Conservation (phyloP, 345 rosid genomes). For the Fremontodendron californicum region DNA sequence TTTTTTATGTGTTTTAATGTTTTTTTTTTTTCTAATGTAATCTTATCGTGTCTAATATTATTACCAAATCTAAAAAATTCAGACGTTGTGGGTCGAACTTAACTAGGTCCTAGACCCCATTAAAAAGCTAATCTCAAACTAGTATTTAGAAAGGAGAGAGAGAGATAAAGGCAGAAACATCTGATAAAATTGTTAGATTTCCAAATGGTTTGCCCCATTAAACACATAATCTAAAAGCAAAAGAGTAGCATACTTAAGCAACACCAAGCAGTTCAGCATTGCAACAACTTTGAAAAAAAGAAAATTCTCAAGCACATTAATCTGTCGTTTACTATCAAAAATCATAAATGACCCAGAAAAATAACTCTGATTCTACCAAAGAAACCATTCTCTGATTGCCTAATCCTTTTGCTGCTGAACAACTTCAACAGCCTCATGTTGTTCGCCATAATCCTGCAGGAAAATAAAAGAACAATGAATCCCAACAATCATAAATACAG, state of each 20-base stretch:
- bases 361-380: background rate
- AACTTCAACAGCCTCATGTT: constrained; percentile 3
- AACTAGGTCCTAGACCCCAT: too few species aligned
- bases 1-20: too few species aligned
- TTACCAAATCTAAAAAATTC: too few species aligned
- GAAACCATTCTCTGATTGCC: background rate
- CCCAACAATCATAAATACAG: background rate
- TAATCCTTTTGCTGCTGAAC: constrained; percentile 1
- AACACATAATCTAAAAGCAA: background rate
- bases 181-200: background rate
- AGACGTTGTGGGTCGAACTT: too few species aligned
- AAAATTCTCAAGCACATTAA: background rate
- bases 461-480: background rate
- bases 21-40: too few species aligned
- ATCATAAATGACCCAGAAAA: background rate
- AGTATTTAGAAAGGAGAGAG: background rate
- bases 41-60: too few species aligned
- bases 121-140: too few species aligned
- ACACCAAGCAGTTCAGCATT: background rate
- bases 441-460: constrained; percentile 9
- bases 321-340: background rate
- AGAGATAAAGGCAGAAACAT: background rate
- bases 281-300: background rate
- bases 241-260: background rate
- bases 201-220: too few species aligned